Evolutionary conservation across 2,329 filamentous ascomycete species (phyloP).

Genomic region (Alternaria dauci): DNA sequence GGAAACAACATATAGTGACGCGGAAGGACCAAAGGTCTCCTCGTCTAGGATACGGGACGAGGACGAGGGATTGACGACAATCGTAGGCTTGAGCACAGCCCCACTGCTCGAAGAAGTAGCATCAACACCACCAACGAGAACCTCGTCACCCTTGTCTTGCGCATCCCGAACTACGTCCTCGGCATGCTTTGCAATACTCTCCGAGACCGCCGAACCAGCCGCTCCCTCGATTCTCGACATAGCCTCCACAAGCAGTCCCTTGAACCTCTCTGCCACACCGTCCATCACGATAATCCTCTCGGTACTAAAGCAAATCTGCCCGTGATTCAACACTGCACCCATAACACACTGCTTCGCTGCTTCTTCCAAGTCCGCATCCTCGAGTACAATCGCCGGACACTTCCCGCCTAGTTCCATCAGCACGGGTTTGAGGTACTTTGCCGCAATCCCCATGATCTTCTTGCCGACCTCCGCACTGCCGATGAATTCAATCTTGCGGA

Average conservation of each 20-base stretch:
- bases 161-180: slow-evolving; percentile 52
- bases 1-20: slow-evolving; percentile 71
- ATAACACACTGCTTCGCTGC: slow-evolving; percentile 32
- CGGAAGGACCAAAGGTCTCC: slow-evolving; percentile 79
- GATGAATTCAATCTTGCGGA: slow-evolving; percentile 75
- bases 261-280: slow-evolving; percentile 62
- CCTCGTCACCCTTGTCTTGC: slow-evolving; percentile 62
- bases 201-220: slow-evolving; percentile 47
- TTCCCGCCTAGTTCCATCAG: slow-evolving; percentile 85
- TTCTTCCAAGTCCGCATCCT: slow-evolving; percentile 69
- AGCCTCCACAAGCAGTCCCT: slow-evolving; percentile 52
- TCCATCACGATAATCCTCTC: slow-evolving; percentile 73
- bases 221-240: slow-evolving; percentile 53
- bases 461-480: slow-evolving; percentile 76
- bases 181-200: slow-evolving; percentile 41
- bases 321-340: slow-evolving; percentile 48
- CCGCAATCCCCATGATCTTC: slow-evolving; percentile 72
- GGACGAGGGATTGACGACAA: slow-evolving; percentile 69
- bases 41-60: slow-evolving; percentile 75
- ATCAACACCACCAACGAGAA: slow-evolving; percentile 57
- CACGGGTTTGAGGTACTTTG: slow-evolving; percentile 77
- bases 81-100: slow-evolving; percentile 64
- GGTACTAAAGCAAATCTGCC: slow-evolving; percentile 87
- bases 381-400: slow-evolving; percentile 76
- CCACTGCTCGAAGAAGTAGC: slow-evolving; percentile 45